Evolutionary conservation across 2,329 filamentous ascomycete species (phyloP), one percentile per base, ranked within the genome.

Genomic region (Fusarium sublunatum): DNA sequence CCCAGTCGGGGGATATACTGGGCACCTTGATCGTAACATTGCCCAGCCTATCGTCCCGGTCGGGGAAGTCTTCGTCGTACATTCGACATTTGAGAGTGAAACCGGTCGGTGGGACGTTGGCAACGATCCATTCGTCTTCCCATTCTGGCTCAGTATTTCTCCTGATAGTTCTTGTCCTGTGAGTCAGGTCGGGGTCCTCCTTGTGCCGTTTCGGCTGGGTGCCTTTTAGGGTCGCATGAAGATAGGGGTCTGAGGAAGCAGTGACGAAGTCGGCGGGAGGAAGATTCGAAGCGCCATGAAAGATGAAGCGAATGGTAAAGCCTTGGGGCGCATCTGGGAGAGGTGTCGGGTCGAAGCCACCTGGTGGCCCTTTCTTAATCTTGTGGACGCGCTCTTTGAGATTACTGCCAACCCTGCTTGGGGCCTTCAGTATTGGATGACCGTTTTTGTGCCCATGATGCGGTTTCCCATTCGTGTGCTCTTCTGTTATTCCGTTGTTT

Each of bases 51-150:
- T 98, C 94, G 72, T 98, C 91, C 65, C 90, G 87, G 73, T 97
- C 91, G 2, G 89, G 86, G 31, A 88, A 87, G 76, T 98, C 94
- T 75, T 98, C 94, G 71, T 98, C 94, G 76, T 93, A 96, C 15
- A 98, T 78, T 49, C 91, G 86, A 60, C 91, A 92, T 74, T 97
- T 97, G 67, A 98, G 83, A 53, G 83, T 85, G 78, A 97, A 96
- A 5, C 93, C 93, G 0, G 85, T 86, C 0, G 88, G 81, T 0
- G 94, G 93, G 2, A 97, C 84, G 67, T 97, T 96, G 59, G 91
- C 92, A 24, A 98, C 89, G 22, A 92, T 83, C 94, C 94, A 98
- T 58, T 92, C 85, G 34, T 89, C 86, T 43, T 96, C 84, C 94
- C 94, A 98, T 43, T 80, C 82, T 0, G 94, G 93, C 68, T 93